A percentile compares a stretch with the other conserved stretches of the same genome.
phyloP scores from a whole-genome alignment of 2,329 filamentous ascomycete species.

The Ambrosiella cleistominuta region DNA sequence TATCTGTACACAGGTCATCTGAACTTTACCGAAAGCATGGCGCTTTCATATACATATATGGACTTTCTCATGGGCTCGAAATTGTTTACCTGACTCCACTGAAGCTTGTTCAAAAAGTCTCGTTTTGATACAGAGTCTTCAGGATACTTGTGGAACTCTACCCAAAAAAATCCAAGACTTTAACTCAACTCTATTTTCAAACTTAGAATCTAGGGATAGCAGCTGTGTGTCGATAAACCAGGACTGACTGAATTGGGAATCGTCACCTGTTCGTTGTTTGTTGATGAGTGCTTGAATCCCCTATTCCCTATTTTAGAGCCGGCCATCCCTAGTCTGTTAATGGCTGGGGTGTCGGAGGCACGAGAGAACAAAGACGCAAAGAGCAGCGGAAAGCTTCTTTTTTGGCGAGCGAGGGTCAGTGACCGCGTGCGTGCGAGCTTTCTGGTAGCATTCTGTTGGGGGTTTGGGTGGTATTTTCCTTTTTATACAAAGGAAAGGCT shows the following conservation, averaged over 20 bases:
- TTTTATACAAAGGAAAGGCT: constrained; percentile 2
- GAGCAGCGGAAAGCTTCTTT: constrained; percentile 2
- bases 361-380: not conserved
- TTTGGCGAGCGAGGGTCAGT: constrained; percentile 1
- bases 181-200: too few species aligned
- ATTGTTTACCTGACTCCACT: too few species aligned
- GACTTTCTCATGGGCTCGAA: too few species aligned
- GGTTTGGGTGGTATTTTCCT: not conserved
- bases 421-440: constrained; percentile 2
- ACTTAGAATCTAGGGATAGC: too few species aligned
- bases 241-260: not conserved
- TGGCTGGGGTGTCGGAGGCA: constrained; percentile 2
- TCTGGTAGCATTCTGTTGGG: not conserved
- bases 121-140: too few species aligned
- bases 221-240: not conserved
- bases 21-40: too few species aligned
- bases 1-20: too few species aligned
- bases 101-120: too few species aligned
- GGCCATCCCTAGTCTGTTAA: not conserved
- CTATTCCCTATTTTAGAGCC: not conserved
- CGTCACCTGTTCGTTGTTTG: not conserved
- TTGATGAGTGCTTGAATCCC: not conserved
- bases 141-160: too few species aligned
- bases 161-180: too few species aligned
- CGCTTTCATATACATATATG: too few species aligned